phyloP scores from a whole-genome alignment of 768 basidiomycete species.

The Suillus clintonianus region DNA sequence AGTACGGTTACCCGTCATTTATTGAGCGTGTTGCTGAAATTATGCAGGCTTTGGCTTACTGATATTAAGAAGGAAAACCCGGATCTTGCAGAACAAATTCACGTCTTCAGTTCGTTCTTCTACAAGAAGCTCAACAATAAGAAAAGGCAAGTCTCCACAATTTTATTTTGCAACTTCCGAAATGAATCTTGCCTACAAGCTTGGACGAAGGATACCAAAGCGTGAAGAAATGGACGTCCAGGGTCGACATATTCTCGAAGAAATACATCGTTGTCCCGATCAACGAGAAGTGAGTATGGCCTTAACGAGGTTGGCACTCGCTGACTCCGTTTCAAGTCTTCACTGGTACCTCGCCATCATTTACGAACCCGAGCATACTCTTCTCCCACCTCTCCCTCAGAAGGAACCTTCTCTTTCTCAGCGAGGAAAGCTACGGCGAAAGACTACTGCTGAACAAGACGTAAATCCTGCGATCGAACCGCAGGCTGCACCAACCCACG shows the following conservation, averaged over 20 bases:
- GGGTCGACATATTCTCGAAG: conserved; percentile 86
- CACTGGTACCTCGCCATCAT: conserved; percentile 99
- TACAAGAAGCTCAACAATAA: conserved; percentile 85
- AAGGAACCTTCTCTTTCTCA: conserved; percentile 14
- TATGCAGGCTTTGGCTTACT: conserved; percentile 66
- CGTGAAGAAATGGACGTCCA: conserved; percentile 93
- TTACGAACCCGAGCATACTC: conserved; percentile 68
- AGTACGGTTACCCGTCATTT: conserved; percentile 50
- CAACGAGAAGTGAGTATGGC: conserved; percentile 82
- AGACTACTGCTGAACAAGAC: conserved; percentile 2
- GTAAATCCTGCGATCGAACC: neutral
- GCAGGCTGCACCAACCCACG: conserved; percentile 2
- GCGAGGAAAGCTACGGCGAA: conserved; percentile 3
- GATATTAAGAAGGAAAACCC: conserved; percentile 57
- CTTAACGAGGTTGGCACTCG: neutral
- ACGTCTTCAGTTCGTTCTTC: conserved; percentile 97
- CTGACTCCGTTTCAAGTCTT: conserved; percentile 48
- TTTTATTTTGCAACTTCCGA: neutral
- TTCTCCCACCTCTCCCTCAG: conserved; percentile 50
- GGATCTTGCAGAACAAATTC: conserved; percentile 67
- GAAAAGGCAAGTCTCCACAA: conserved; percentile 48
- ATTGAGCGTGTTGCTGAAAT: neutral
- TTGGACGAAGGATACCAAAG: conserved; percentile 72
- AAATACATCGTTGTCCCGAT: conserved; percentile 94
- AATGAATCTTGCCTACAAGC: conserved; percentile 28